Base-by-base conservation (phyloP, 1,139 yeast species). In the Insectozyma bohioensis region DNA sequence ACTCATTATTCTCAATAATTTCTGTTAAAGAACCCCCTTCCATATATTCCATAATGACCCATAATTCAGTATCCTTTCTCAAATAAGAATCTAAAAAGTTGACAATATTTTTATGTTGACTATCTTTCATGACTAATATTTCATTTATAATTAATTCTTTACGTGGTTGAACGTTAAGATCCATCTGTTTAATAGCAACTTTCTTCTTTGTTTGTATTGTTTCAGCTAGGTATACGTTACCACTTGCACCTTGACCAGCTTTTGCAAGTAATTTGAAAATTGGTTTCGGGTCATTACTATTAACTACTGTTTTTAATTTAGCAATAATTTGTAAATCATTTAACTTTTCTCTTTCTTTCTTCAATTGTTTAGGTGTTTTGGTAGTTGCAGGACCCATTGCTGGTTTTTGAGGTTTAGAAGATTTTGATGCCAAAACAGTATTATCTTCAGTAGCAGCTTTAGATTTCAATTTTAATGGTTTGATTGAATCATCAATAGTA, bases 181-280 rank as follows among this genome's bases (percentile, higher is more conserved):
- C 94, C 92, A 92, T 92, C 63, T 92, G 97, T 58, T 92, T 92
- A 45, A 92, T 87, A 8, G 99, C 99, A 31, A 83, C 85, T 56
- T 61, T 78, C 40, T 47, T 58, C 15, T 47, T 47, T 29, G 54
- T 54, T 10, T 56, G 53, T 39, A 80, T 61, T 23, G 87, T 77
- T 48, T 80, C 78, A 0, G 97, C 98, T 35, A 92, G 73, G 52
- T 86, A 94, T 14, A 94, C 99, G 2, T 92, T 85, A 12, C 99
- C 99, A 41, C 92, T 80, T 1, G 98, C 99, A 50, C 99, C 99
- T 63, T 94, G 98, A n/a, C 99, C 99, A 3, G 97, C 95, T 54
- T 88, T 88, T 58, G 86, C 94, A 48, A 92, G 74, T 62, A 87
- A 85, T 52, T 83, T 85, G 63, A 87, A 94, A 38, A 80, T 72